Base-by-base conservation (phyloP, 2,329 filamentous ascomycete genomes). In the Arthroderma uncinatum region DNA sequence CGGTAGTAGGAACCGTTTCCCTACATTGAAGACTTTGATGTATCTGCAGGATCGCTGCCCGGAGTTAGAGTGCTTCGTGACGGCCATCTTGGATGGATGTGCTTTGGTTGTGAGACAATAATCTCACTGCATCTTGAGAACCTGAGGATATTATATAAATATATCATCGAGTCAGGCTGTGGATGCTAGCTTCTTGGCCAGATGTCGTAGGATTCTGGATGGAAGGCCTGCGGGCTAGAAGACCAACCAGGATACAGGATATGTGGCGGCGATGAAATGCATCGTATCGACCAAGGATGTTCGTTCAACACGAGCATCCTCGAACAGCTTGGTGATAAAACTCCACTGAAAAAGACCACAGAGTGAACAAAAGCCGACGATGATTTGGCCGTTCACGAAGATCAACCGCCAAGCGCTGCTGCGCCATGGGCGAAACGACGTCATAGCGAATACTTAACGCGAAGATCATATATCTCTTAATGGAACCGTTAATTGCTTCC, bases 1-100 rank as follows among this genome's bases (percentile, higher is more conserved):
- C n/a, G 57, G 57, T 7, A 58, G 25, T 19, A 59, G 57, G 30
- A 57, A 36, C 25, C 50, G 30, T 21, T 23, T 53, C 30, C 47
- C 9, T 30, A 34, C 7, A 8, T 52, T 52, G 9, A 52, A 52
- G 14, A 12, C 28, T 21, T 19, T 36, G 50, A 53, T 28, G 25
- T 53, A 37, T 23, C 25, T 6, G 34, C 50, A 53, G 3, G 50
- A 10, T 9, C 16, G 28, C 30, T 53, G 50, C 50, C 12, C 28
- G 8, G n/a, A 12, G 9, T 5, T 28, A 12, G 44, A 21, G 6
- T 5, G 8, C 28, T 30, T 48, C 21, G 10, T 14, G 2, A 7
- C 44, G 10, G 39, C 39, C 39, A 42, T 42, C 4, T 10, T 42
- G 7, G 16, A 42, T 9, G 39, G 2, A 42, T 7, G 12, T 42